A percentile compares a stretch with the other conserved stretches of the same genome.
phyloP scores from a whole-genome alignment of 2,329 filamentous ascomycete genomes.

The Epichloe typhina region DNA sequence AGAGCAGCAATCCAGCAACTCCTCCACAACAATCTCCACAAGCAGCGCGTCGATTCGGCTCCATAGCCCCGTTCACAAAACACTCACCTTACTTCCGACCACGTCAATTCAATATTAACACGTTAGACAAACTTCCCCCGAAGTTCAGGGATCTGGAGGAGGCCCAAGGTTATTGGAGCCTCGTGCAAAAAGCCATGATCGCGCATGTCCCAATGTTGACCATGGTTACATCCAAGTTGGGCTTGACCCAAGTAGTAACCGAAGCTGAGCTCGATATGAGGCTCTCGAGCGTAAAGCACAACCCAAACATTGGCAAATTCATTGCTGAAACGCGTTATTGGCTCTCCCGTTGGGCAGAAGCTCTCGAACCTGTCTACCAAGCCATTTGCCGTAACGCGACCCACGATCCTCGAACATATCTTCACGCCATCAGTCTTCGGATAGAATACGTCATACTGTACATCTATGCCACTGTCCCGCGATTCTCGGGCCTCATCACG shows the following conservation, averaged over 20 bases:
- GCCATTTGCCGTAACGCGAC: slow-evolving; percentile 12
- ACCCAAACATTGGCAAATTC: slow-evolving; percentile 18
- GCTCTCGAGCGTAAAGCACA: slow-evolving; percentile 18
- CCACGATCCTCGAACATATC: slow-evolving; percentile 14
- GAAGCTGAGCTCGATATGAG: slow-evolving; percentile 17
- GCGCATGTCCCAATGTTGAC: slow-evolving; percentile 23
- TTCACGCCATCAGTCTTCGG: slow-evolving; percentile 26
- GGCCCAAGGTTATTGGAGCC: slow-evolving; percentile 24
- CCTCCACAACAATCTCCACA: slow-evolving; percentile 9
- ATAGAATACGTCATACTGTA: slow-evolving; percentile 30
- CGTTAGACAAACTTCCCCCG: slow-evolving; percentile 19
- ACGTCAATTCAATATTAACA: slow-evolving; percentile 17
- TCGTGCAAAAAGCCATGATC: slow-evolving; percentile 25
- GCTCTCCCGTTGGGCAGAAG: slow-evolving; percentile 26
- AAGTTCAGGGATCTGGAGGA: slow-evolving; percentile 21
- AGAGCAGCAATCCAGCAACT: slow-evolving; percentile 15
- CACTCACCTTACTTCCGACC: slow-evolving; percentile 24
- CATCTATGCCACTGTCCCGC: slow-evolving; percentile 25
- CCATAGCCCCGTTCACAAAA: slow-evolving; percentile 24
- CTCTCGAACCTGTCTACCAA: slow-evolving; percentile 24
- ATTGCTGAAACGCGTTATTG: slow-evolving; percentile 24
- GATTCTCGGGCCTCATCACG: slow-evolving; percentile 22
- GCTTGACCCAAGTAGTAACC: slow-evolving; percentile 14
- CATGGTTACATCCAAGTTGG: slow-evolving; percentile 17
- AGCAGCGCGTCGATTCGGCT: slow-evolving; percentile 13